Base-by-base conservation (phyloP, 2,329 filamentous ascomycete genomes). In the Aureobasidium sp. region DNA sequence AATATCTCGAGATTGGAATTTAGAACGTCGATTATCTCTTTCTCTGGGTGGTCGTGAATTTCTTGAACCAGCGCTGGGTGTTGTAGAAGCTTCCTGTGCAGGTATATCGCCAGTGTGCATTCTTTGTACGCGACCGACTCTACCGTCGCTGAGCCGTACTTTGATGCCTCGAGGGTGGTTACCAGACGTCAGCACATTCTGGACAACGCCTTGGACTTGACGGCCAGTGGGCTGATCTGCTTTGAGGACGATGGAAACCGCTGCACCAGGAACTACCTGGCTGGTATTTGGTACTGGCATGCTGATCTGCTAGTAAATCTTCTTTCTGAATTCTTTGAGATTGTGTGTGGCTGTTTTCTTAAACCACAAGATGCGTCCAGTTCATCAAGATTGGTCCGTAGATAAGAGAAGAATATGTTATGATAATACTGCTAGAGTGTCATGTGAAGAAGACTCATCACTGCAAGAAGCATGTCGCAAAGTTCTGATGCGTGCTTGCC, bases 161-260 rank as follows among this genome's bases (percentile, higher is more conserved):
- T 92, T 93, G 76, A 92, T 89, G 39, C 89, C 89, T 10, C 87
- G 81, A 2, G 88, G 87, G 68, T 93, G 89, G 67, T 92, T 84
- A 29, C 88, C 87, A 1, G 83, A 78, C 2, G 89, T 92, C 52
- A 93, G 78, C 0, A 92, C 73, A 50, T 90, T 83, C 58, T 81
- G 79, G 1, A 93, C 84, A 5, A 79, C 73, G 27, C 89, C 89
- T 48, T 79, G 77, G 1, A 90, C 88, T 68, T 90, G 85, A 50
- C 82, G 81, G 7, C 89, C 89, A 0, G 88, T 91, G 1, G 82
- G 83, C 71, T 93, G 89, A 73, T 93, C 89, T 64, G 82, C 79
- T 69, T 93, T 93, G 36, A 91, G 79, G 1, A 92, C 79, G 61
- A 93, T 89, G 53, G 86, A 88, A 59, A 92, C 89, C 4, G 70